These are phyloP conservation scores for Boletus rufocinnamomeus DNA, from an alignment of 768 basidiomycete genomes.

Conservation along the genomic window DNA sequence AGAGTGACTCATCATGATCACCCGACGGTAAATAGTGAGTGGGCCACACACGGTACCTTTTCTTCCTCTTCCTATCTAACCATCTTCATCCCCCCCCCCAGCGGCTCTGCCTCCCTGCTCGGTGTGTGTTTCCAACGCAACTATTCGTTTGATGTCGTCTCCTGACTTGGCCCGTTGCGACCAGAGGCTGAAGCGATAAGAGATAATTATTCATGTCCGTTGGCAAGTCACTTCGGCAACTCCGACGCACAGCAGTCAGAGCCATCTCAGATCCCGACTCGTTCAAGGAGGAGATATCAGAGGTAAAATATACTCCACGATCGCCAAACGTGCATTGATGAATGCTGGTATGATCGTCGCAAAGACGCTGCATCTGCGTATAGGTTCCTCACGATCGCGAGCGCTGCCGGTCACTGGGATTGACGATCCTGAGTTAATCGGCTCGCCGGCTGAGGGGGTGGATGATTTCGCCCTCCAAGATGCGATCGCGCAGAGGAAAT, in stretches of 20 bases:
- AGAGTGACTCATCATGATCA: too few species aligned
- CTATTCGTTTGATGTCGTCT: background rate
- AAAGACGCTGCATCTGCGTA: background rate
- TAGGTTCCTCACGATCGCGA: too few species aligned
- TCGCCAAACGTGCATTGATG: background rate
- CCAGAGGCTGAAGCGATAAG: background rate
- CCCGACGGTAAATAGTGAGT: background rate
- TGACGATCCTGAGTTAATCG: background rate
- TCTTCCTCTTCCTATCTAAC: background rate
- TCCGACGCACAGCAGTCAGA: slow-evolving; percentile 23
- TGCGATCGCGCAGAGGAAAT: slow-evolving; percentile 13
- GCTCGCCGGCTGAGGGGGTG: background rate
- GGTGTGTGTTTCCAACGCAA: background rate
- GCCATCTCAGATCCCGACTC: slow-evolving; percentile 20
- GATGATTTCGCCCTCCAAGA: slow-evolving; percentile 15
- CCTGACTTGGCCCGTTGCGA: background rate
- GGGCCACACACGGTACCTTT: background rate
- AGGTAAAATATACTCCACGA: slow-evolving; percentile 2
- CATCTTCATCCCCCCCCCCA: too few species aligned
- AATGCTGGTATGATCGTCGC: background rate
- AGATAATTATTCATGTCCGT: background rate
- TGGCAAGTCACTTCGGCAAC: slow-evolving; percentile 9
- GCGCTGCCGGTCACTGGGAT: too few species aligned
- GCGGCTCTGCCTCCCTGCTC: background rate
- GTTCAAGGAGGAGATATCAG: background rate